Conservation (phyloP, 2,329 filamentous ascomycete genomes). For the Davidsoniella virescens region DNA sequence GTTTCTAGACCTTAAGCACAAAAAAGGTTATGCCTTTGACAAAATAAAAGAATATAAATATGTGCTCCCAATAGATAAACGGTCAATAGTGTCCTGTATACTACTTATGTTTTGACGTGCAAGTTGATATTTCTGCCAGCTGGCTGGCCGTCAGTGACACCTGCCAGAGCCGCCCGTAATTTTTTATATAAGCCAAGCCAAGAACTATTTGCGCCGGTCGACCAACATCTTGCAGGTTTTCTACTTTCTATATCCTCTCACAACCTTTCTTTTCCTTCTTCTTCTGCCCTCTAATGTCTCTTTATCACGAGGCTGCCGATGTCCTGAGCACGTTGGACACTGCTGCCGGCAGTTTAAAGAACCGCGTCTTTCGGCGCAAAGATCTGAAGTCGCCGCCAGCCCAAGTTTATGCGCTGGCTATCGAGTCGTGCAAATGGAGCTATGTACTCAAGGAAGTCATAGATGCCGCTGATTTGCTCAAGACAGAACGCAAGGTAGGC, state of each 20-base stretch:
- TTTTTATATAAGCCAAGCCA: too few species aligned
- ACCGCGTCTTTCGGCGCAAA: conserved; percentile 62
- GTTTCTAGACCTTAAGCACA: too few species aligned
- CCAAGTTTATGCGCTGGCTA: conserved; percentile 73
- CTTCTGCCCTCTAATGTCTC: conserved; percentile 47
- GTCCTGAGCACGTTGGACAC: conserved; percentile 42
- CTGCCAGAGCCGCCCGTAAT: neutral
- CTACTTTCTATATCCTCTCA: neutral
- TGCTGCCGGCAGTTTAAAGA: conserved; percentile 75
- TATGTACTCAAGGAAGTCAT: conserved; percentile 74
- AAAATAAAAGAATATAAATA: too few species aligned
- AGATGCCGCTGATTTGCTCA: conserved; percentile 59
- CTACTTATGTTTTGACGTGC: too few species aligned
- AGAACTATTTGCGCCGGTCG: too few species aligned
- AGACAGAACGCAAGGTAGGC: conserved; percentile 67
- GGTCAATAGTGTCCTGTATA: too few species aligned
- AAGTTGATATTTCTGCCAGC: neutral
- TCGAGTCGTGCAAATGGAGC: conserved; percentile 86
- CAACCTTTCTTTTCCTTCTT: neutral
- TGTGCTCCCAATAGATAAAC: too few species aligned
- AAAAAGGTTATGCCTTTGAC: too few species aligned
- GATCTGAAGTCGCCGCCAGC: conserved; percentile 60
- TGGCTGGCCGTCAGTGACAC: neutral
- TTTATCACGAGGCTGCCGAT: conserved; percentile 81
- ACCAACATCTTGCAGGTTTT: too few species aligned